These are phyloP conservation scores for Centrapalus pauciflorus DNA, from an alignment of 129 eudicot species.

Conservation along the genomic window DNA sequence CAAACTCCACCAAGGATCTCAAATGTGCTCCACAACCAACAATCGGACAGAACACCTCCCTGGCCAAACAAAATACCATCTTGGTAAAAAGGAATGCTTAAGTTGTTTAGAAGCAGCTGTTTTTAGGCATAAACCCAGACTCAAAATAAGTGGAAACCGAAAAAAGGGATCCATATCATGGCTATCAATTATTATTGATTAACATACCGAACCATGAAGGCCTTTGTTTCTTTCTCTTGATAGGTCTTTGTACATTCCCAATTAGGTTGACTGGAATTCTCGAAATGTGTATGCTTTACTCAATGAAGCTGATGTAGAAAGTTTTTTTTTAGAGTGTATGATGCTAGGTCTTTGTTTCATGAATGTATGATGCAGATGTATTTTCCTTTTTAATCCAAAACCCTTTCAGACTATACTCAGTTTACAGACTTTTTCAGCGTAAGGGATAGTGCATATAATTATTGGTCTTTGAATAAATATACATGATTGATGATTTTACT, in stretches of 20 bases:
- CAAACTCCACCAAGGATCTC: constrained; percentile 72
- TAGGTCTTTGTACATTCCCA: no score
- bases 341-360: no score
- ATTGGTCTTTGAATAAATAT: background rate
- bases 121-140: background rate
- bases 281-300: no score
- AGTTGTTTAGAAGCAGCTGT: background rate
- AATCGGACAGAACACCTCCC: constrained; percentile 76
- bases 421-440: background rate
- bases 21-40: constrained; percentile 75
- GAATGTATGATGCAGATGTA: background rate
- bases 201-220: background rate
- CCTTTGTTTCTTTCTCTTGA: no score
- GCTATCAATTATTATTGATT: background rate
- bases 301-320: no score
- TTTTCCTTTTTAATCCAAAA: background rate
- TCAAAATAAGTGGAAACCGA: background rate
- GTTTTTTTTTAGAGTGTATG: no score
- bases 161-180: background rate
- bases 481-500: background rate
- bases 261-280: no score
- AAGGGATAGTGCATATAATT: background rate
- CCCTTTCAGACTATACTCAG: background rate
- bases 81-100: background rate
- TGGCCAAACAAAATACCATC: constrained; percentile 19